Evolutionary conservation across 2,329 filamentous ascomycete genomes (phyloP).

Genomic region (Trichophyton benhamiae): DNA sequence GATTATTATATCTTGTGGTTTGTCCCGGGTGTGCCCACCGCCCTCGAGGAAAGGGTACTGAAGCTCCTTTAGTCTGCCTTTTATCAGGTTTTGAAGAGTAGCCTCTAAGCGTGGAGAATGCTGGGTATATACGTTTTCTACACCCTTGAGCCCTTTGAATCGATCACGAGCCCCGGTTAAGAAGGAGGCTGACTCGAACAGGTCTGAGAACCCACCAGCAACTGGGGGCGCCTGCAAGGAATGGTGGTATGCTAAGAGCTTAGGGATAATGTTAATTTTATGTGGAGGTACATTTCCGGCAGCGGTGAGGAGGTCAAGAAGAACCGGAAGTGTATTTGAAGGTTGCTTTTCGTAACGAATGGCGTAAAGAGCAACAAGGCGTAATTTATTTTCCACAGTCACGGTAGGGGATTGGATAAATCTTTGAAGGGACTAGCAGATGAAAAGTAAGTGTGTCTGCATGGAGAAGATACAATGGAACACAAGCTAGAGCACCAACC

Average conservation of each 20-base stretch:
- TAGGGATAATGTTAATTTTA: conserved; percentile 65
- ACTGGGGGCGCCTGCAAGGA: conserved; percentile 69
- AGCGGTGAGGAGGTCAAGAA: conserved; percentile 74
- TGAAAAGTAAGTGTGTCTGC: neutral
- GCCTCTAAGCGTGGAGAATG: conserved; percentile 79
- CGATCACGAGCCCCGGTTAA: conserved; percentile 78
- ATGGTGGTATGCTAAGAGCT: conserved; percentile 71
- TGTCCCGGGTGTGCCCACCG: conserved; percentile 74
- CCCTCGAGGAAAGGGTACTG: conserved; percentile 92
- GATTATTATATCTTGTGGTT: conserved; percentile 89
- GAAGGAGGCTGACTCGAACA: conserved; percentile 84
- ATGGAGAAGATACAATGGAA: neutral
- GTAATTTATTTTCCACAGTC: conserved; percentile 69
- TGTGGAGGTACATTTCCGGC: conserved; percentile 68
- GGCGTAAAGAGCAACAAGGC: conserved; percentile 86
- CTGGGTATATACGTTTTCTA: conserved; percentile 98
- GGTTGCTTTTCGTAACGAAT: conserved; percentile 81
- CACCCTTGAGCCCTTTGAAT: conserved; percentile 89
- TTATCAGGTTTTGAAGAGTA: conserved; percentile 85
- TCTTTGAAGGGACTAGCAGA: conserved; percentile 59
- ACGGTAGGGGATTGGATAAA: conserved; percentile 72
- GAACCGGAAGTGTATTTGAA: conserved; percentile 67
- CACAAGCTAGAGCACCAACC: conserved; percentile 36
- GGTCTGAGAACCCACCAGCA: conserved; percentile 70
- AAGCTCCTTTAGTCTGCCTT: conserved; percentile 72